These are phyloP conservation scores for Craspedostauros australis DNA, from an alignment of 108 stramenopile genomes.

Conservation along the genomic window DNA sequence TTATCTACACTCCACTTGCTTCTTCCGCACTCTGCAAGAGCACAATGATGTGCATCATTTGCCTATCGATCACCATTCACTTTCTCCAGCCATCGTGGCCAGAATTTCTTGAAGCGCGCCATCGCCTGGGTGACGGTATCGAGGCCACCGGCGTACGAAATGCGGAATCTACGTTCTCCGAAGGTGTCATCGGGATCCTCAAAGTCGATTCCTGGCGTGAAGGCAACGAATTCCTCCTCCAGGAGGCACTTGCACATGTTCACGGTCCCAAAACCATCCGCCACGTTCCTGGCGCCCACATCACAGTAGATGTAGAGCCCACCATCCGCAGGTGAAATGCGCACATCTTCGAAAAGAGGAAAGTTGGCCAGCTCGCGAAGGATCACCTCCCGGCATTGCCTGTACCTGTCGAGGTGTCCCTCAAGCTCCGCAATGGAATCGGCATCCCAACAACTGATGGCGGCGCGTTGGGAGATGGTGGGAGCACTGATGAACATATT, in stretches of 20 bases:
- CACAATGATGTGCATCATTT: not conserved
- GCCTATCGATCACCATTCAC: conserved; percentile 24
- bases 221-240: conserved; percentile 78
- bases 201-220: conserved; percentile 90
- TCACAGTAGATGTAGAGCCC: conserved; percentile 91
- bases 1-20: no score
- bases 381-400: conserved; percentile 47
- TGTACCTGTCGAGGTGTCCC: conserved; percentile 69
- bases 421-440: conserved; percentile 73
- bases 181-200: conserved; percentile 65
- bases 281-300: conserved; percentile 54
- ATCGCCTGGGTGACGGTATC: conserved; percentile 55
- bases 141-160: conserved; percentile 79
- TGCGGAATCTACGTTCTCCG: conserved; percentile 79
- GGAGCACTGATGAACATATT: conserved; percentile 95
- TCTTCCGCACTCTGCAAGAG: no score
- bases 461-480: conserved; percentile 85
- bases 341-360: conserved; percentile 28
- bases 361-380: conserved; percentile 40
- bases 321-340: conserved; percentile 84
- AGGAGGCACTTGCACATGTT: conserved; percentile 60
- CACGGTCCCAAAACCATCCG: conserved; percentile 44
- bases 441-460: conserved; percentile 71
- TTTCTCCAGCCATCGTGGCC: conserved; percentile 43
- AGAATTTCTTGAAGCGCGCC: conserved; percentile 63